These are phyloP conservation scores for Russula olivacea DNA, from an alignment of 768 basidiomycete species.

Conservation along the genomic window DNA sequence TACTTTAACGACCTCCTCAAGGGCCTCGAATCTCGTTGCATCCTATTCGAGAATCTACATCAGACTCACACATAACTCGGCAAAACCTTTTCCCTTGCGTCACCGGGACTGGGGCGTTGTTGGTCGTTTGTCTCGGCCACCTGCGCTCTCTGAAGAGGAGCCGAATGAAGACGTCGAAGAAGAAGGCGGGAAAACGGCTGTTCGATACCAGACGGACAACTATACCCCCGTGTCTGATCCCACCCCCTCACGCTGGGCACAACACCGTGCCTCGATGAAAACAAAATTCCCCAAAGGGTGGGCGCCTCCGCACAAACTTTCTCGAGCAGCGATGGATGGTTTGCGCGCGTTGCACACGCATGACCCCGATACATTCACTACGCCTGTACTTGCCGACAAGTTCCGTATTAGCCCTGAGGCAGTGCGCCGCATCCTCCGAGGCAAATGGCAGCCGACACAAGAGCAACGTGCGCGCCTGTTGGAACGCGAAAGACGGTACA, in stretches of 20 bases:
- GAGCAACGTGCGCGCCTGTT: constrained; percentile 32
- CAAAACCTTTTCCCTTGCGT: not conserved
- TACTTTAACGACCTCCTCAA: not conserved
- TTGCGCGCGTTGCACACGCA: constrained; percentile 39
- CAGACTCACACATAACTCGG: not conserved
- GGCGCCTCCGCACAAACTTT: constrained; percentile 48
- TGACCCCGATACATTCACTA: constrained; percentile 41
- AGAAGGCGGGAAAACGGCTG: constrained; percentile 11
- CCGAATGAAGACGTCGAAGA: not conserved
- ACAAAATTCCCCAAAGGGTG: constrained; percentile 38
- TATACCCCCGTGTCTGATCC: constrained; percentile 15
- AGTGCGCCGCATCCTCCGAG: constrained; percentile 44
- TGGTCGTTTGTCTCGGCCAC: constrained; percentile 14
- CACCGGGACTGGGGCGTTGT: constrained; percentile 21
- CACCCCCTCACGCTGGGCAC: constrained; percentile 28
- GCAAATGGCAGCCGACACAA: constrained; percentile 38
- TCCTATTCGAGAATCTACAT: not conserved
- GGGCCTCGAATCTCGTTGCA: not conserved
- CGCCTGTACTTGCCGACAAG: constrained; percentile 38
- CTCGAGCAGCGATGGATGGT: constrained; percentile 48
- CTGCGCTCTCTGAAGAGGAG: constrained; percentile 5
- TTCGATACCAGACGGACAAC: constrained; percentile 21
- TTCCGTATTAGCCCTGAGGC: constrained; percentile 50
- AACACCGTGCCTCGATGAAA: constrained; percentile 34
- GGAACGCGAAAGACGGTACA: constrained; percentile 29